These are phyloP conservation scores for Clohesyomyces aquaticus DNA, from an alignment of 495 filamentous ascomycete species.

Conservation along the genomic window DNA sequence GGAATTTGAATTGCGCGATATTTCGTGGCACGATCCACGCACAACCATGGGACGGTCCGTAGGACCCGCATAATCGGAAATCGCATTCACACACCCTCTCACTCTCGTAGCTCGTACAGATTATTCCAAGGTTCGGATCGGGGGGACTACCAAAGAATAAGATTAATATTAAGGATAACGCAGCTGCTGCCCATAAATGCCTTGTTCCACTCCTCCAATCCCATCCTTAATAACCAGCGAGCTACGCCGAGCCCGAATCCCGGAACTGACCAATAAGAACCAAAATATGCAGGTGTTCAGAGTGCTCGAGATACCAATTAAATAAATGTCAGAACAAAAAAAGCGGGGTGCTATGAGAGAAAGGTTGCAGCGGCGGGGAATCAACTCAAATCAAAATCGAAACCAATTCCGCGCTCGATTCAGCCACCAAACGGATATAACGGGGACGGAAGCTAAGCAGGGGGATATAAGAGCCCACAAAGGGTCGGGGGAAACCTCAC, in stretches of 20 bases:
- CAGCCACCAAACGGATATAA: constrained; percentile 2
- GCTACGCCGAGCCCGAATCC: neutral
- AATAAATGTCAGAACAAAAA: neutral
- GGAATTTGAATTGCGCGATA: no score
- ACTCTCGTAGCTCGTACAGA: no score
- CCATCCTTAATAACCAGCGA: neutral
- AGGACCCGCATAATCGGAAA: neutral
- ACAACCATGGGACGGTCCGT: neutral
- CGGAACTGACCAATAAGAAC: neutral
- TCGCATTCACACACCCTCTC: no score
- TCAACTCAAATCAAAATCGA: no score
- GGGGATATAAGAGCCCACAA: neutral
- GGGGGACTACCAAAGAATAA: neutral
- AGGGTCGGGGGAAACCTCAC: neutral
- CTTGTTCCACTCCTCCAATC: neutral
- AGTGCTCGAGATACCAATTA: neutral
- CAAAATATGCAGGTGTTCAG: no score
- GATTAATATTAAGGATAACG: constrained; percentile 16
- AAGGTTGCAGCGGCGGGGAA: no score
- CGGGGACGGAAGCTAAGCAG: no score
- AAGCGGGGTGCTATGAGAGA: neutral
- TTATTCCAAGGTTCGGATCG: neutral
- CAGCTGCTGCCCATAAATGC: constrained; percentile 2
- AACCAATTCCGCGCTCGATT: neutral
- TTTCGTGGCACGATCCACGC: no score